A percentile compares a stretch with the other conserved stretches of the same genome.
phyloP scores from a whole-genome alignment of 805 yeast species.

The Candida sphagnicola region DNA sequence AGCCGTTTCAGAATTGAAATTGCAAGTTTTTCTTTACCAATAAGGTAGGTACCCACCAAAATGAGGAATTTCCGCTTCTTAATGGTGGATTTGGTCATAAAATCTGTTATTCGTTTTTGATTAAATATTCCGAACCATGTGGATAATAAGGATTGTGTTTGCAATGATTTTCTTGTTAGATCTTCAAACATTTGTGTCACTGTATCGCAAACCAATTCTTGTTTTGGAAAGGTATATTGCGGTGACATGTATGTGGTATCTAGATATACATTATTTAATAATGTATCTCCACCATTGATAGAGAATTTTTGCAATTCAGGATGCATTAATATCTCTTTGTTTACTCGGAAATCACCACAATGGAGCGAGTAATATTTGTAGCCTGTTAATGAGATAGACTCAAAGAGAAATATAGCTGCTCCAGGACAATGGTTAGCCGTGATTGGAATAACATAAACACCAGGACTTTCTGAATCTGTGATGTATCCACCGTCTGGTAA shows the following conservation, averaged over 20 bases:
- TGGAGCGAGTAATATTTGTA: conserved; percentile 49
- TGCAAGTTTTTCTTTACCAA: conserved; percentile 90
- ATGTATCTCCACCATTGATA: conserved; percentile 6
- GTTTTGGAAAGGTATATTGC: conserved; percentile 71
- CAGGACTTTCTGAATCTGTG: conserved; percentile 15
- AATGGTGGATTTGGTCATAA: conserved; percentile 11
- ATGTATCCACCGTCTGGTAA: conserved; percentile 13
- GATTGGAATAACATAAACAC: conserved; percentile 52
- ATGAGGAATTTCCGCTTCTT: conserved; percentile 46
- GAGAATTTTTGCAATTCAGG: conserved; percentile 21
- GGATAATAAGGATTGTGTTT: conserved; percentile 17
- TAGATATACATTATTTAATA: conserved; percentile 62
- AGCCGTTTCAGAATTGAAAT: conserved; percentile 53
- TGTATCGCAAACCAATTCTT: conserved; percentile 57
- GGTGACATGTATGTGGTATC: conserved; percentile 91
- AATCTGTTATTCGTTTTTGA: conserved; percentile 40
- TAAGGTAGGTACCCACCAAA: conserved; percentile 82
- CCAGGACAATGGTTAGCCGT: conserved; percentile 99
- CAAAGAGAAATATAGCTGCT: conserved; percentile 75
- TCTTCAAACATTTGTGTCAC: conserved; percentile 51
- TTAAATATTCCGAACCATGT: conserved; percentile 31
- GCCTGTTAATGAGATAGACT: conserved; percentile 30
- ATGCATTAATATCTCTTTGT: conserved; percentile 44
- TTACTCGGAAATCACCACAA: conserved; percentile 91
- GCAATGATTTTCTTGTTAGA: conserved; percentile 24